A percentile compares a stretch with the other conserved stretches of the same genome.
Conservation (phyloP, 192 early-diverging fungal genomes). For the Lunasporangiospora selenospora region DNA sequence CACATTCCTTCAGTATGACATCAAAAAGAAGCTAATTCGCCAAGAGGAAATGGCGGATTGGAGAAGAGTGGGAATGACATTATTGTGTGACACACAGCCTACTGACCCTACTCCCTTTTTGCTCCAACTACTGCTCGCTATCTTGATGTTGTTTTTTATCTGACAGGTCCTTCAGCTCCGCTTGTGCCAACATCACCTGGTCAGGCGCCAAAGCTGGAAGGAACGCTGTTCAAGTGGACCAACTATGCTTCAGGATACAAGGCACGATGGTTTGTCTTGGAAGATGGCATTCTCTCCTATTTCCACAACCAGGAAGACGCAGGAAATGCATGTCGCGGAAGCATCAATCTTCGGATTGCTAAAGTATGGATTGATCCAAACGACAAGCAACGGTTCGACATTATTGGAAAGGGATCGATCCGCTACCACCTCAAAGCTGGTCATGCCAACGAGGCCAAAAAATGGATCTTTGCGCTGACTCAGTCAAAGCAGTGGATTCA, state of each 20-base stretch:
- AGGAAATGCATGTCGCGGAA: slow-evolving; percentile 77
- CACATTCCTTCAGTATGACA: no score
- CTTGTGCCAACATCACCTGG: slow-evolving; percentile 59
- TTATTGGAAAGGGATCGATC: slow-evolving; percentile 78
- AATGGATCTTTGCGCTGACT: slow-evolving; percentile 81
- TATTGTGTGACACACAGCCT: no score
- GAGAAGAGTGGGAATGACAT: no score
- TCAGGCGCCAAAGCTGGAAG: slow-evolving; percentile 65
- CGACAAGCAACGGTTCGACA: slow-evolving; percentile 79
- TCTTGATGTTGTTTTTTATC: slow-evolving; percentile 20
- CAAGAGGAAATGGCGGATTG: no score
- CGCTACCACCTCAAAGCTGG: slow-evolving; percentile 74
- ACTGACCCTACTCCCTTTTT: not conserved
- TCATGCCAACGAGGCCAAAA: slow-evolving; percentile 74
- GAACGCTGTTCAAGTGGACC: slow-evolving; percentile 83
- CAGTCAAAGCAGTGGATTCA: slow-evolving; percentile 79
- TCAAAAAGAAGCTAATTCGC: no score
- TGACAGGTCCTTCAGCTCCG: slow-evolving; percentile 54
- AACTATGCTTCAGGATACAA: slow-evolving; percentile 88
- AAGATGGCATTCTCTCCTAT: slow-evolving; percentile 82
- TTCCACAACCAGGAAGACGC: slow-evolving; percentile 83
- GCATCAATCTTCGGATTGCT: slow-evolving; percentile 77
- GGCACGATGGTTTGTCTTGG: slow-evolving; percentile 81
- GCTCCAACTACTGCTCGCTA: not conserved
- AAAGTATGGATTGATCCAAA: slow-evolving; percentile 64